These are phyloP conservation scores for Eutrema japonicum DNA, from an alignment of 345 rosid genomes.

Conservation along the genomic window DNA sequence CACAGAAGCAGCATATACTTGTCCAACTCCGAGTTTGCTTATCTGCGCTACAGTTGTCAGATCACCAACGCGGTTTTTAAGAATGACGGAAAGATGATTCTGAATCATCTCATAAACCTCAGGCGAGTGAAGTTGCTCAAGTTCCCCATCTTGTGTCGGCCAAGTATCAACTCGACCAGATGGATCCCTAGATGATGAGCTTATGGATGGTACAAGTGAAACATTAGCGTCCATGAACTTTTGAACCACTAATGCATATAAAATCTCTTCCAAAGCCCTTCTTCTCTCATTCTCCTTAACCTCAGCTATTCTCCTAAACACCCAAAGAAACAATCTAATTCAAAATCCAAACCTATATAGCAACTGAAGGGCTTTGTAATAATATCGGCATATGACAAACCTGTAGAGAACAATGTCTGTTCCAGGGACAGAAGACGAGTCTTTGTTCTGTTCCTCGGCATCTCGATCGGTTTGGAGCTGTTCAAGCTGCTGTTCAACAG, in stretches of 20 bases:
- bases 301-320: slow-evolving; percentile 89
- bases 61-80: slow-evolving; percentile 72
- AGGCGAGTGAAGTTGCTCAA: slow-evolving; percentile 75
- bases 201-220: slow-evolving; percentile 69
- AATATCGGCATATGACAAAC: slow-evolving; percentile 43
- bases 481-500: slow-evolving; percentile 91
- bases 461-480: slow-evolving; percentile 89
- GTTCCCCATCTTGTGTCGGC: slow-evolving; percentile 67
- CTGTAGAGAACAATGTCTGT: slow-evolving; percentile 83
- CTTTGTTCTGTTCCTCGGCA: slow-evolving; percentile 58
- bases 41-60: slow-evolving; percentile 66
- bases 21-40: slow-evolving; percentile 88
- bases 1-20: slow-evolving; percentile 94
- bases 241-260: slow-evolving; percentile 88
- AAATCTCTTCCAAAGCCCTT: slow-evolving; percentile 81
- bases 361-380: background rate
- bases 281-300: slow-evolving; percentile 88
- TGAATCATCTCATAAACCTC: slow-evolving; percentile 98
- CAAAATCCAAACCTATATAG: background rate
- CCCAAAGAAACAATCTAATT: slow-evolving; percentile 4
- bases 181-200: slow-evolving; percentile 53
- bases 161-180: slow-evolving; percentile 67
- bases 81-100: slow-evolving; percentile 84
- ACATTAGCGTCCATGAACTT: slow-evolving; percentile 92
- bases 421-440: slow-evolving; percentile 63